Evolutionary conservation across 768 basidiomycete species (phyloP), one percentile per base, ranked within the genome.

Genomic region (Boletus sp.): DNA sequence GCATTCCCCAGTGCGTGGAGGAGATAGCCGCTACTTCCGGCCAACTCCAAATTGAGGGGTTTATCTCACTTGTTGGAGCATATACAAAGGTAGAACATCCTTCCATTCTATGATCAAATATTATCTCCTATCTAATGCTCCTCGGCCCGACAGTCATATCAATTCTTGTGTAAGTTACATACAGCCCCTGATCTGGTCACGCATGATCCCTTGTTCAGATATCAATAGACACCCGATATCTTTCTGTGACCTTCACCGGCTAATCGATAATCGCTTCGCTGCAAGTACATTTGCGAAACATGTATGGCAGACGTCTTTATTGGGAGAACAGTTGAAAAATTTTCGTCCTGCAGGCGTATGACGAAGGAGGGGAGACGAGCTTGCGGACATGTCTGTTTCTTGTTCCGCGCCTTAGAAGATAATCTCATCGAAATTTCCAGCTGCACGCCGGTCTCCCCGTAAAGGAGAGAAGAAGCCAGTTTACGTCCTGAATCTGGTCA

Each of bases 21-120:
- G 79, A 81, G 51, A 77, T 93, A 46, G 61, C 82, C 29, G 70
- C 77, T 1, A 64, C 61, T 33, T 75, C 70, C n/a, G 84, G 74
- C 9, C 72, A 75, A 15, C 70, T 87, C 63, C 79, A 69, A 41
- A 72, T 92, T 8, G 75, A 85, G 53, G 96, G 96, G 0, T 98
- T 98, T 67, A 83, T 97, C 52, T 90, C 91, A 65, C 75, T 93
- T 6, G 79, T 82, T 17, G 90, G 91, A 8, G 80, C 87, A 23
- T 72, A 77, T 56, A 85, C 90, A 21, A 93, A 87, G 76, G 93
- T 85, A 56, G 51, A 27, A 62, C 3, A 6, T n/a, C n/a, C 50
- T 61, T 54, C 60, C 55, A 53, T 60, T 63, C 43, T 37, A 10
- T 47, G 47, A 59, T 55, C 46, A 48, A 51, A 62, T 17, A 44